Conservation (phyloP, 495 filamentous ascomycete species). For the Penicillium robsamsonii region DNA sequence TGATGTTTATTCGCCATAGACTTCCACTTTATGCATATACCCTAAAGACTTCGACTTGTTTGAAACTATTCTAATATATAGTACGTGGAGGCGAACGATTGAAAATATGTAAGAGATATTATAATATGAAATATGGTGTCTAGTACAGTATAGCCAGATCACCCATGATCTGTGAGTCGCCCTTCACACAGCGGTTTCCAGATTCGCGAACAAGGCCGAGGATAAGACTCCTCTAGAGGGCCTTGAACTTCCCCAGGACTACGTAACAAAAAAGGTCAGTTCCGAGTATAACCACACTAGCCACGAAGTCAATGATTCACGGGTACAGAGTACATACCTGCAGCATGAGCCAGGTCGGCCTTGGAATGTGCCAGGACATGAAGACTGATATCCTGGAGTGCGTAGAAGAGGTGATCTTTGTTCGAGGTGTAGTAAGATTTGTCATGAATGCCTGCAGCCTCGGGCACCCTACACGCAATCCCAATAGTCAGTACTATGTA, state of each 20-base stretch:
- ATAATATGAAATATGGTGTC: neutral
- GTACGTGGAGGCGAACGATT: neutral
- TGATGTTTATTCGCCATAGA: neutral
- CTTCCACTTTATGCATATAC: too few species aligned
- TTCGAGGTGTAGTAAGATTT: slow-evolving; percentile 23
- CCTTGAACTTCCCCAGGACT: slow-evolving; percentile 21
- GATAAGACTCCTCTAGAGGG: slow-evolving; percentile 2
- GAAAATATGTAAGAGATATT: neutral
- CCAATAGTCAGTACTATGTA: slow-evolving; percentile 1
- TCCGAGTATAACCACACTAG: neutral
- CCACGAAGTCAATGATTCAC: neutral
- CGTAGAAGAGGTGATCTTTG: slow-evolving; percentile 24
- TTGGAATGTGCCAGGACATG: slow-evolving; percentile 22
- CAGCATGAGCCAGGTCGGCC: slow-evolving; percentile 19
- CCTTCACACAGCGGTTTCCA: neutral
- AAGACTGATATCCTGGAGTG: slow-evolving; percentile 21
- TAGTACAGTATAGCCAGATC: neutral
- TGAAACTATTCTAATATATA: too few species aligned
- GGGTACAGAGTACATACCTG: slow-evolving; percentile 15
- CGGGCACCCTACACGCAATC: slow-evolving; percentile 18
- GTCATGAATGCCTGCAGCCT: slow-evolving; percentile 21
- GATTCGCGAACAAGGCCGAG: neutral
- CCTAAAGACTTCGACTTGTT: too few species aligned
- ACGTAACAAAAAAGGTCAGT: neutral
- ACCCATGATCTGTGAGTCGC: neutral